These are phyloP conservation scores for Lanmaoa rubissima DNA, from an alignment of 768 basidiomycete species.

Conservation along the genomic window DNA sequence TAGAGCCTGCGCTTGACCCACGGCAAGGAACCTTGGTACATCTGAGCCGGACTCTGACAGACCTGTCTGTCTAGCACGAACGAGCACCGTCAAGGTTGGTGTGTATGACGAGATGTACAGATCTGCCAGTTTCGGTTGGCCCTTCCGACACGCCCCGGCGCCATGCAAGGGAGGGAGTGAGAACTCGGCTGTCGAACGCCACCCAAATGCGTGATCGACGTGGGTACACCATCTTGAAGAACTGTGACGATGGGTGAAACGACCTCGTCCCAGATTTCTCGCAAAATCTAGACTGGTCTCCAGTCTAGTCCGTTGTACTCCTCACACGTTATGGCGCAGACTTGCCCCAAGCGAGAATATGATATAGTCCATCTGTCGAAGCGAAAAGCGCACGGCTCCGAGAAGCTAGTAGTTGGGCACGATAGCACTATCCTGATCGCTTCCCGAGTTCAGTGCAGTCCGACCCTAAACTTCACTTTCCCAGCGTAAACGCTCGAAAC, in stretches of 20 bases:
- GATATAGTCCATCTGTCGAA: too few relatives aligned
- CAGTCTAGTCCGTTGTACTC: too few relatives aligned
- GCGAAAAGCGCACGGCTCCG: too few relatives aligned
- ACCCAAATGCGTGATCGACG: not conserved
- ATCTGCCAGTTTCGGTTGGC: not conserved
- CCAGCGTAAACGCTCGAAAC: conserved; percentile 34
- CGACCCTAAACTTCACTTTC: not conserved
- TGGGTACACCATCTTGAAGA: not conserved
- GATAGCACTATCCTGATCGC: too few relatives aligned
- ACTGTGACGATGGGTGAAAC: not conserved
- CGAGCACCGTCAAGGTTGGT: too few relatives aligned
- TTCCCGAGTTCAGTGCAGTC: too few relatives aligned
- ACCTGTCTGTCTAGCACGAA: not conserved
- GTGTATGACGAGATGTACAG: not conserved
- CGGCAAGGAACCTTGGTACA: not conserved
- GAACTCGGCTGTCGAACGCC: not conserved
- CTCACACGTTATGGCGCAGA: too few relatives aligned
- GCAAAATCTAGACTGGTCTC: too few relatives aligned
- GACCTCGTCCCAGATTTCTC: too few relatives aligned
- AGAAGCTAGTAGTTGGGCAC: too few relatives aligned
- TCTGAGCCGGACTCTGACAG: not conserved
- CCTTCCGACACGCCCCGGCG: not conserved
- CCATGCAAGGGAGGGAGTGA: too few relatives aligned
- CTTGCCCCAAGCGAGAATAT: too few relatives aligned
- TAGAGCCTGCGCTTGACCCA: not conserved